Percentiles rank a stretch among this genome's conserved stretches.
Evolutionary conservation across 441 rosid genomes (phyloP).

Genomic region (Euphorbia corollata): DNA sequence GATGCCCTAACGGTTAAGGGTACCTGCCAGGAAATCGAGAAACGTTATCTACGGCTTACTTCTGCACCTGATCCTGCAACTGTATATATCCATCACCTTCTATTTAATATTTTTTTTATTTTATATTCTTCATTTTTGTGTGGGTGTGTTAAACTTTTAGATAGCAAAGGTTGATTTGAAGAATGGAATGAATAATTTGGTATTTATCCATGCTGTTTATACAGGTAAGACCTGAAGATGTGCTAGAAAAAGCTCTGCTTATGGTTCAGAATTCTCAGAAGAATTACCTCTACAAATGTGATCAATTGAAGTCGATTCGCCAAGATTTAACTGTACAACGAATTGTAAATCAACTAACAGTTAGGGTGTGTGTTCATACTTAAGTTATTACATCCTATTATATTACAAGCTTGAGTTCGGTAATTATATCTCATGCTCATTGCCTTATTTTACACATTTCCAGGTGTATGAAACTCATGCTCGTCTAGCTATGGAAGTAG

Average conservation of each 20-base stretch:
- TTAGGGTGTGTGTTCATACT: conserved; percentile 46
- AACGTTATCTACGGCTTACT: conserved; percentile 95
- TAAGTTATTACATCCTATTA: background rate
- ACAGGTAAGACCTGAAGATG: conserved; percentile 98
- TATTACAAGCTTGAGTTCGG: no score
- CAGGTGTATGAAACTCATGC: conserved; percentile 99
- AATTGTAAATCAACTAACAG: conserved; percentile 78
- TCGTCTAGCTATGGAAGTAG: conserved; percentile 81
- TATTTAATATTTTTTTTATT: background rate
- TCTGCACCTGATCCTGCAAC: conserved; percentile 98
- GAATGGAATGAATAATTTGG: background rate
- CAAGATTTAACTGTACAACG: conserved; percentile 97
- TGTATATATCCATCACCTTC: conserved; percentile 38
- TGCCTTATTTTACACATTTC: conserved; percentile 17
- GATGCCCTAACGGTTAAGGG: conserved; percentile 95
- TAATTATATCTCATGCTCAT: background rate
- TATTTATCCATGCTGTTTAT: conserved; percentile 17
- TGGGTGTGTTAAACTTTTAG: background rate
- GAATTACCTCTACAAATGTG: conserved; percentile 92
- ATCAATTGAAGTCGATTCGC: conserved; percentile 96
- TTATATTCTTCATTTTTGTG: background rate
- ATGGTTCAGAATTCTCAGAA: conserved; percentile 84
- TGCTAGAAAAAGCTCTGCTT: conserved; percentile 76
- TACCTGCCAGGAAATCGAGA: conserved; percentile 92
- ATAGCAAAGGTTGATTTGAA: no score